Percentiles rank a stretch among this genome's conserved stretches.
Conservation (phyloP, 805 yeast genomes). For the Suhomyces tanzawaensis region DNA sequence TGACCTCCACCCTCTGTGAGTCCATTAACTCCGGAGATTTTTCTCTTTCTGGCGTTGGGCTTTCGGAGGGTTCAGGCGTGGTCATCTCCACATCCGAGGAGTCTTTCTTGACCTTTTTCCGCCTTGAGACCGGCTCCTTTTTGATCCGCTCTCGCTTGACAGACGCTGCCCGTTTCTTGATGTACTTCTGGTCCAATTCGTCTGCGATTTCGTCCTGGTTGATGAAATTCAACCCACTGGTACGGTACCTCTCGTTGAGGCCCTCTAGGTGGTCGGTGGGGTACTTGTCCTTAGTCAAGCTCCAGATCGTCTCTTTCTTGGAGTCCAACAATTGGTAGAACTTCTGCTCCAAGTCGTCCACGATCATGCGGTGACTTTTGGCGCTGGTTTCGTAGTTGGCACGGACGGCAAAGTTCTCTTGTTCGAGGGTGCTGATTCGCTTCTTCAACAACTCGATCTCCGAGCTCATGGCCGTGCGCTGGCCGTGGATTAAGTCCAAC, state of each 20-base stretch:
- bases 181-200: conserved; percentile 16
- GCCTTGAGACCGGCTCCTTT: too few species aligned
- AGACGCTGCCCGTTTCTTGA: conserved; percentile 20
- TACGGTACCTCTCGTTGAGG: conserved; percentile 16
- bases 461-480: conserved; percentile 10
- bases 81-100: too few species aligned
- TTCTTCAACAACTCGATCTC: conserved; percentile 4
- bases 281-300: conserved; percentile 15
- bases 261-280: conserved; percentile 11
- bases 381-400: conserved; percentile 12
- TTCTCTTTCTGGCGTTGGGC: too few species aligned
- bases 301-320: conserved; percentile 31
- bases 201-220: conserved; percentile 18
- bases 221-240: conserved; percentile 15
- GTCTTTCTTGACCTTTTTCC: too few species aligned
- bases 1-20: background rate
- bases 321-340: conserved; percentile 26
- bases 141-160: too few species aligned
- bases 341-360: conserved; percentile 25
- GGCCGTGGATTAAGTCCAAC: conserved; percentile 18
- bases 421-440: conserved; percentile 4
- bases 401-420: conserved; percentile 8
- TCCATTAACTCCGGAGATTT: too few species aligned
- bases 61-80: too few species aligned
- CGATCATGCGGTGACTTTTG: conserved; percentile 16